Evolutionary conservation across 139 green algal genomes (phyloP).

Genomic region (Marvania coccoides): DNA sequence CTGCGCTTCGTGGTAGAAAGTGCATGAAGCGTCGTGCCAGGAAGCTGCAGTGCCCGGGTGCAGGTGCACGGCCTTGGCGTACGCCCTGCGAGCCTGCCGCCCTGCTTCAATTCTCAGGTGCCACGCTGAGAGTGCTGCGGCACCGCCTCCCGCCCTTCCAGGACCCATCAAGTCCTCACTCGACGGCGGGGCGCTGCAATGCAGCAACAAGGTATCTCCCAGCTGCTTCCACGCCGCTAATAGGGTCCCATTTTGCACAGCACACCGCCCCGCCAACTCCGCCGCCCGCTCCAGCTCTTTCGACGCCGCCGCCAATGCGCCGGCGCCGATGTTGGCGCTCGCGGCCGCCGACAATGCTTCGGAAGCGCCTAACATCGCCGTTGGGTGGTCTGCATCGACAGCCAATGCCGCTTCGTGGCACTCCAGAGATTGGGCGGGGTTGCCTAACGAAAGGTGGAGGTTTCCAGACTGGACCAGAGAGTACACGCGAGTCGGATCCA

Average conservation of each 20-base stretch:
- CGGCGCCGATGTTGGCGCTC: slow-evolving; percentile 26
- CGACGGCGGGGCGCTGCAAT: slow-evolving; percentile 29
- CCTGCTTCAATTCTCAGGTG: slow-evolving; percentile 24
- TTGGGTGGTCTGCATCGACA: slow-evolving; percentile 21
- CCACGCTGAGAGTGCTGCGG: slow-evolving; percentile 1
- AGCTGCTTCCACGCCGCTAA: slow-evolving; percentile 59
- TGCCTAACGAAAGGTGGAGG: slow-evolving; percentile 46
- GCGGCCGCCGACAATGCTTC: slow-evolving; percentile 40
- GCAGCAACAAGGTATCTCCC: slow-evolving; percentile 52
- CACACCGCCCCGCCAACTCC: slow-evolving; percentile 2
- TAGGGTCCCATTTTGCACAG: slow-evolving; percentile 19
- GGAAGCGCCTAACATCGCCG: slow-evolving; percentile 38
- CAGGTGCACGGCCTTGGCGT: slow-evolving; percentile 53
- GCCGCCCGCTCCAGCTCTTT: slow-evolving; percentile 39
- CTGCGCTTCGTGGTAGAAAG: slow-evolving; percentile 35
- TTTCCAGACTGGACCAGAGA: slow-evolving; percentile 39
- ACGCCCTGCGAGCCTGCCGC: slow-evolving; percentile 31
- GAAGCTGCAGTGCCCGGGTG: slow-evolving; percentile 24
- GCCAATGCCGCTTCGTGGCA: slow-evolving; percentile 33
- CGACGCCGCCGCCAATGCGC: slow-evolving; percentile 32
- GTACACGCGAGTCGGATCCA: slow-evolving; percentile 47
- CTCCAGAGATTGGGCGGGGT: slow-evolving; percentile 7
- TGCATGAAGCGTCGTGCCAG: slow-evolving; percentile 46
- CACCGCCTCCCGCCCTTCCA: neutral
- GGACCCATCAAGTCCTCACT: neutral